These are phyloP conservation scores for Asterophora parasitica DNA, from an alignment of 768 basidiomycete genomes.

Conservation along the genomic window DNA sequence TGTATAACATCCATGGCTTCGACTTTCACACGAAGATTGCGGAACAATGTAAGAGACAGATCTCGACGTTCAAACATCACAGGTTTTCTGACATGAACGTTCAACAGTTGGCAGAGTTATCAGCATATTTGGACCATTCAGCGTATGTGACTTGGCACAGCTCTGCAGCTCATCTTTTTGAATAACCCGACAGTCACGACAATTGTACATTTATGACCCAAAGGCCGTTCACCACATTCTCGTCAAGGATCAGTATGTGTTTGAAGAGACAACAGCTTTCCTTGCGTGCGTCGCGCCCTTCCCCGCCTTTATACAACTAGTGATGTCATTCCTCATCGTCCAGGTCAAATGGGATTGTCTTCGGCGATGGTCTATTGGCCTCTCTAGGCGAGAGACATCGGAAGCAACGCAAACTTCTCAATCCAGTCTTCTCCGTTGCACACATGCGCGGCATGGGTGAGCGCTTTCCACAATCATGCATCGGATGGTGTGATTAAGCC, in stretches of 20 bases:
- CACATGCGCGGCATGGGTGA: constrained; percentile 27
- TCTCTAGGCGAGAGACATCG: constrained; percentile 16
- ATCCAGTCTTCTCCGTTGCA: constrained; percentile 32
- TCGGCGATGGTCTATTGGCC: constrained; percentile 6
- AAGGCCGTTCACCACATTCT: constrained; percentile 32
- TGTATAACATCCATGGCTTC: constrained; percentile 11
- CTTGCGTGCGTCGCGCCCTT: constrained; percentile 20
- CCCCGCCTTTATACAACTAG: background rate
- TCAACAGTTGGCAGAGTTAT: constrained; percentile 12
- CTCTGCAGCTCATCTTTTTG: background rate
- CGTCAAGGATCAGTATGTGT: constrained; percentile 28
- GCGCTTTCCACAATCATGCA: background rate
- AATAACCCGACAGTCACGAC: constrained; percentile 1
- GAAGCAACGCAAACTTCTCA: constrained; percentile 33
- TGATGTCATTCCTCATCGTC: background rate
- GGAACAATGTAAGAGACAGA: constrained; percentile 6
- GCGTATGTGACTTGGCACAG: background rate
- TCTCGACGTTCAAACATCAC: background rate
- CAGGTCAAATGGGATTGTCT: constrained; percentile 2
- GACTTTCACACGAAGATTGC: constrained; percentile 11
- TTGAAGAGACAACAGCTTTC: constrained; percentile 33
- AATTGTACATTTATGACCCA: constrained; percentile 33
- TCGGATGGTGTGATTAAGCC: too few species aligned
- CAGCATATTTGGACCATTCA: constrained; percentile 10
- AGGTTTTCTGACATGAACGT: background rate